Evolutionary conservation across 2,329 filamentous ascomycete genomes (phyloP), one percentile per base, ranked within the genome.

Genomic region (Teratosphaeria viscida): DNA sequence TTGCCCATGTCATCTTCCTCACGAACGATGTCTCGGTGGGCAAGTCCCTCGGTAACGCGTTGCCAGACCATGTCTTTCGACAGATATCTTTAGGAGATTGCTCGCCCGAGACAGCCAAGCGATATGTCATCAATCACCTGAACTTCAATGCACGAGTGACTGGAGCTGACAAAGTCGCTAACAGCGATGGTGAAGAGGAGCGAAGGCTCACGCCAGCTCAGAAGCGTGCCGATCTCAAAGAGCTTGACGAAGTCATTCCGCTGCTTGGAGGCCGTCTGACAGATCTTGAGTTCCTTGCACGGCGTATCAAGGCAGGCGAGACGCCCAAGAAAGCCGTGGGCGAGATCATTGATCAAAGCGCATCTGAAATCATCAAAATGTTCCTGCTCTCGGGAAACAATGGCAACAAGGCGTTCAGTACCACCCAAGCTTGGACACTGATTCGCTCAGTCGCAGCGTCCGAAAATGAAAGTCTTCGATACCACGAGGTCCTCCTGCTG

Each of bases 1-100:
- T 95, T 52, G 92, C 92, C 0, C 94, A 97, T 72, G 91, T 97
- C 59, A 86, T 99, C 60, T 96, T 97, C 78, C 79, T 99, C 43
- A 96, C 92, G 0, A 90, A 88, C 60, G 92, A 97, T 64, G 83
- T 90, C 0, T 89, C 90, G 0, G 96, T 90, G 74, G 87, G 88
- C 56, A 97, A 97, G 72, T 87, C 89, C 0, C 78, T 97, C 2
- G 86, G 88, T 61, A 94, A 90, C 71, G 89, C 90, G 0, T 80
- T 99, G 23, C 94, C 94, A 0, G 92, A 96, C 69, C 85, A 94
- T 29, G 88, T 96, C 12, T 95, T 97, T 79, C 85, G 89, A 58
- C 87, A 90, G 56, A 86, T 96, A 39, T 84, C 89, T 0, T 79
- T 99, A 1, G 90, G 90, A 1, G 94, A 99, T 69, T 88, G 94